These are phyloP conservation scores for Miscanthus lutarioriparius DNA, from an alignment of 176 grass and related monocot genomes.

Conservation along the genomic window DNA sequence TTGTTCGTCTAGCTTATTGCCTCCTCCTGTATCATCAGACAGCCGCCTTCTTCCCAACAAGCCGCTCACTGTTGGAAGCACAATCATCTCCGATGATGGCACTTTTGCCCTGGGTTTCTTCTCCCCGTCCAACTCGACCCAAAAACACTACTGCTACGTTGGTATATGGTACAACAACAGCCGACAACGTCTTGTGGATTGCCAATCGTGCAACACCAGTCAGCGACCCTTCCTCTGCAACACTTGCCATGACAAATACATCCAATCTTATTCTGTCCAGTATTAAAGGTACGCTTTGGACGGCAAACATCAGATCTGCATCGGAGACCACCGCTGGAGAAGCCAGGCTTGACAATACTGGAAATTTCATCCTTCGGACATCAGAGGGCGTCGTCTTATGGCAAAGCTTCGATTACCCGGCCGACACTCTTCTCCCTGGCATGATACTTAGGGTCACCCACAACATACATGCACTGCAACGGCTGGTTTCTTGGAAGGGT, in stretches of 20 bases:
- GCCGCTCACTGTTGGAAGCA: not conserved
- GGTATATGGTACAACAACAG: slow-evolving; percentile 1
- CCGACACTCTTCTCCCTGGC: not conserved
- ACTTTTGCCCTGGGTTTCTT: slow-evolving; percentile 7
- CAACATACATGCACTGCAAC: not conserved
- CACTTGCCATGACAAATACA: not conserved
- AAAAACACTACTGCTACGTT: not conserved
- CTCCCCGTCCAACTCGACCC: not conserved
- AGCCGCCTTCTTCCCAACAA: not conserved
- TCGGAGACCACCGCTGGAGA: not conserved
- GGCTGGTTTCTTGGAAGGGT: not conserved
- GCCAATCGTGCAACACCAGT: not conserved
- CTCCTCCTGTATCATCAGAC: not conserved
- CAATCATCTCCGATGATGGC: not conserved
- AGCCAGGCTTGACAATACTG: not conserved
- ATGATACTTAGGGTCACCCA: not conserved
- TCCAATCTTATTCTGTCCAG: not conserved
- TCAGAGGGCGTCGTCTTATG: not conserved
- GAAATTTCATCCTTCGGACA: not conserved
- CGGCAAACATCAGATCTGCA: not conserved
- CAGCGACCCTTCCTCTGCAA: not conserved
- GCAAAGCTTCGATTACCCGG: slow-evolving; percentile 5
- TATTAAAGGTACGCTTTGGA: not conserved
- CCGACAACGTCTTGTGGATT: not conserved
- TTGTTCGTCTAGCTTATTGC: not conserved